These are phyloP conservation scores for Gracilaria caudata DNA, from an alignment of 23 red algal genomes.

Conservation along the genomic window DNA sequence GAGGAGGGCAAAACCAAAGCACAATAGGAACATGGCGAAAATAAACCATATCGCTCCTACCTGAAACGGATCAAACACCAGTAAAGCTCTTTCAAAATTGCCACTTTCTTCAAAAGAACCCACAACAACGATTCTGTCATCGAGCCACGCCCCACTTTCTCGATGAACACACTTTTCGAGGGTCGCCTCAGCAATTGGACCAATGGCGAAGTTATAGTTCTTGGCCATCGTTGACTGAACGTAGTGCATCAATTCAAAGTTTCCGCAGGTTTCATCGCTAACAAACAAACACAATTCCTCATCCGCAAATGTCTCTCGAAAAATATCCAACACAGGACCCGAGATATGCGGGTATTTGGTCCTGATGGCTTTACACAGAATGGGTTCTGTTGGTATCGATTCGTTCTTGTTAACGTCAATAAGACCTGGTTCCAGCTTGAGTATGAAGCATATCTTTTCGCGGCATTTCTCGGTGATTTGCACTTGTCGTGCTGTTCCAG, in stretches of 20 bases:
- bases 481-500: background rate
- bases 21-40: background rate
- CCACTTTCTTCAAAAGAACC: background rate
- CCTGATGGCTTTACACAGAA: background rate
- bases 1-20: background rate
- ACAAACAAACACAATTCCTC: background rate
- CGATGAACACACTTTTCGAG: constrained; percentile 3
- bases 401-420: background rate
- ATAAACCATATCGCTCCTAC: background rate
- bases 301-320: background rate
- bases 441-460: background rate
- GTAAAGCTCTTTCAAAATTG: background rate
- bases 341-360: background rate
- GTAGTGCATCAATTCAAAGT: background rate
- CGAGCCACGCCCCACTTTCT: constrained; percentile 21
- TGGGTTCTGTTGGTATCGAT: background rate
- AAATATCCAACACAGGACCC: background rate
- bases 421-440: background rate
- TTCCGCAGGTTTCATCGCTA: background rate
- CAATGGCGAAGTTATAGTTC: constrained; percentile 24
- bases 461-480: background rate
- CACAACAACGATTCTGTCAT: constrained; percentile 23
- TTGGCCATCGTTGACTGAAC: background rate
- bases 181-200: constrained; percentile 2
- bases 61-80: background rate